phyloP scores from a whole-genome alignment of 768 basidiomycete species.

The Sporobolomyces pararoseus region DNA sequence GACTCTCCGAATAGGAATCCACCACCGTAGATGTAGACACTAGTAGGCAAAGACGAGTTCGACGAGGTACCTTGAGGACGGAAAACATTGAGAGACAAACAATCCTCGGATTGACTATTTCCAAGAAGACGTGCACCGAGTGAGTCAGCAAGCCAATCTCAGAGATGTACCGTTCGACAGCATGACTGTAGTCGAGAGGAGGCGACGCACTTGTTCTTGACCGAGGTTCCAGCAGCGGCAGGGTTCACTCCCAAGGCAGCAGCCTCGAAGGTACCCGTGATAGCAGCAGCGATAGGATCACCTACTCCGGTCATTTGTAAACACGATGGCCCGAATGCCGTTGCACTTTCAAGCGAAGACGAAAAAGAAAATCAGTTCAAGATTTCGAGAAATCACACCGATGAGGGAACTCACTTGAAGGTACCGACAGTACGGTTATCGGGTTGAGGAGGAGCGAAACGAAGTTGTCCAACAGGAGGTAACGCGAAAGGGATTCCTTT shows the following conservation, averaged over 20 bases:
- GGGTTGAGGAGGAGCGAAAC: slow-evolving; percentile 60
- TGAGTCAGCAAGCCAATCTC: too few species aligned
- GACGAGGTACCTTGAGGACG: slow-evolving; percentile 34
- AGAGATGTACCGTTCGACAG: too few species aligned
- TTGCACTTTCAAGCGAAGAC: background rate
- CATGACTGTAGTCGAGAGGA: too few species aligned
- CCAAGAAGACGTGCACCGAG: too few species aligned
- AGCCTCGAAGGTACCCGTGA: slow-evolving; percentile 3
- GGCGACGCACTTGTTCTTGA: background rate
- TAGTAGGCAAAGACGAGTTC: slow-evolving; percentile 37
- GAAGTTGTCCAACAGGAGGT: slow-evolving; percentile 57
- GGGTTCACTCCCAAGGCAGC: slow-evolving; percentile 4
- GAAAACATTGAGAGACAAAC: slow-evolving; percentile 28
- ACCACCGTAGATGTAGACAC: slow-evolving; percentile 22
- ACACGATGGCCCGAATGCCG: slow-evolving; percentile 2
- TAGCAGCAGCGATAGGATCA: background rate
- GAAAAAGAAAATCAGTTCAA: too few species aligned
- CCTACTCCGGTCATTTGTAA: slow-evolving; percentile 9
- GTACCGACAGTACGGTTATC: slow-evolving; percentile 45
- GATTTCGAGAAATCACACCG: background rate
- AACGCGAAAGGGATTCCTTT: slow-evolving; percentile 61
- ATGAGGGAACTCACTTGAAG: background rate
- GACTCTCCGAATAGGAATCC: slow-evolving; percentile 10
- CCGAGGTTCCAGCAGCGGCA: background rate
- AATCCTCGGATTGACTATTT: slow-evolving; percentile 20